A percentile compares a stretch with the other conserved stretches of the same genome.
Conservation (phyloP, 768 basidiomycete species). For the Strobilomyces dryophilus region DNA sequence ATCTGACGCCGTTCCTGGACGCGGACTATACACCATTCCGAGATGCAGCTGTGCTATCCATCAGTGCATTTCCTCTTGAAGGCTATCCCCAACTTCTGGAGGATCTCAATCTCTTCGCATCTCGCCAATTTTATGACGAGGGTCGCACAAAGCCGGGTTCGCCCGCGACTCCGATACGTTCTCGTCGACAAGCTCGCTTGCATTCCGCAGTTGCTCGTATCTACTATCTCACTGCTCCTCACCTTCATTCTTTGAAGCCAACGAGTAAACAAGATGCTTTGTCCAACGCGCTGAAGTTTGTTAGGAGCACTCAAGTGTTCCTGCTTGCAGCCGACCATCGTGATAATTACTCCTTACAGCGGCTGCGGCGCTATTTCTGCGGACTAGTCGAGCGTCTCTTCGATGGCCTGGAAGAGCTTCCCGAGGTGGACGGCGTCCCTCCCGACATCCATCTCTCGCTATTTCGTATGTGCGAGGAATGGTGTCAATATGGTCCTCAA, state of each 20-base stretch:
- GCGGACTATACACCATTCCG: constrained; percentile 81
- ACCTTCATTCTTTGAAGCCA: constrained; percentile 66
- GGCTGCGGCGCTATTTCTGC: constrained; percentile 87
- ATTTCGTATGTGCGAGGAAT: constrained; percentile 86
- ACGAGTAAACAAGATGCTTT: constrained; percentile 69
- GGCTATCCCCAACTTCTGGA: constrained; percentile 81
- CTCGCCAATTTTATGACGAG: constrained; percentile 80
- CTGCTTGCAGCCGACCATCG: constrained; percentile 68
- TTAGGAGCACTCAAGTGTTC: constrained; percentile 76
- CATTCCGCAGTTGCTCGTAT: constrained; percentile 87
- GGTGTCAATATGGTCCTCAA: constrained; percentile 84
- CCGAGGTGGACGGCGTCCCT: constrained; percentile 72
- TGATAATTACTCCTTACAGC: constrained; percentile 73
- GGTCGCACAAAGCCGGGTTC: constrained; percentile 45
- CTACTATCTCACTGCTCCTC: constrained; percentile 79
- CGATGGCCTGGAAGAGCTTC: constrained; percentile 64
- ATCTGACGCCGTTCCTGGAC: constrained; percentile 82
- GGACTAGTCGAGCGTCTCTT: constrained; percentile 85
- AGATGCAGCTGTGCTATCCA: constrained; percentile 81
- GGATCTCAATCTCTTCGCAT: constrained; percentile 74
- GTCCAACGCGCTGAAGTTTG: constrained; percentile 79
- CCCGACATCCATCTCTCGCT: constrained; percentile 71
- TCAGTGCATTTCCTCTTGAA: constrained; percentile 78
- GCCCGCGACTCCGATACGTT: constrained; percentile 46
- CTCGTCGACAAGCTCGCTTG: constrained; percentile 70